Conservation (phyloP, 345 rosid species). For the Zanthoxylum bungeanum region DNA sequence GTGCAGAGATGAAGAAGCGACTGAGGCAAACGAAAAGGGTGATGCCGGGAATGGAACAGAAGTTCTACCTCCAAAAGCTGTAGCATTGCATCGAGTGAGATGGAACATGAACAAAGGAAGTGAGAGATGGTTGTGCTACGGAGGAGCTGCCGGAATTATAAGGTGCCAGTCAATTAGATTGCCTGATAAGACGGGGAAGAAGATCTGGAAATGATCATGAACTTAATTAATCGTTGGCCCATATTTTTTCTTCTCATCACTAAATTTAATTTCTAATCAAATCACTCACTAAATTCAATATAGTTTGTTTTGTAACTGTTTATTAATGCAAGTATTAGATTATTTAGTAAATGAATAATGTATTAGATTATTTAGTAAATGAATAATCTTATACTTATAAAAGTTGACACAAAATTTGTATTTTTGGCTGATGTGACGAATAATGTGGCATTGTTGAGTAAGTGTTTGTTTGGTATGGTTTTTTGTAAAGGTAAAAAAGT, state of each 20-base stretch:
- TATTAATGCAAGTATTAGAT: no score
- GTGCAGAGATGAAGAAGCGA: conserved; percentile 13
- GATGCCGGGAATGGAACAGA: conserved; percentile 17
- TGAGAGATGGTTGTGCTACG: conserved; percentile 82
- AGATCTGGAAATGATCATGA: background rate
- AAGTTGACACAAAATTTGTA: no score
- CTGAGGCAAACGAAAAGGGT: conserved; percentile 12
- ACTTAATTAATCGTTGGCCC: background rate
- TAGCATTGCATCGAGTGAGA: conserved; percentile 67
- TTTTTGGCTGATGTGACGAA: no score
- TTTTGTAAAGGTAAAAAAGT: no score
- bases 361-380: no score
- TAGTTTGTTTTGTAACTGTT: background rate
- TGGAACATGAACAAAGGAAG: conserved; percentile 90
- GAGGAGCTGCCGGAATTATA: conserved; percentile 85
- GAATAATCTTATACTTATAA: no score
- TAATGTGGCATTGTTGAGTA: no score
- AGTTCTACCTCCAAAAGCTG: conserved; percentile 51
- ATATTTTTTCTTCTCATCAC: background rate
- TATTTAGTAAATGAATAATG: no score
- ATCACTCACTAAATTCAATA: no score
- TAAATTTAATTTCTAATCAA: no score
- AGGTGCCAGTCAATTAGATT: conserved; percentile 53
- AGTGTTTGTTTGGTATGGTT: no score
- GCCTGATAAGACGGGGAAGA: conserved; percentile 11